Base-by-base conservation (phyloP, 805 yeast genomes). In the Starmera quercuum region DNA sequence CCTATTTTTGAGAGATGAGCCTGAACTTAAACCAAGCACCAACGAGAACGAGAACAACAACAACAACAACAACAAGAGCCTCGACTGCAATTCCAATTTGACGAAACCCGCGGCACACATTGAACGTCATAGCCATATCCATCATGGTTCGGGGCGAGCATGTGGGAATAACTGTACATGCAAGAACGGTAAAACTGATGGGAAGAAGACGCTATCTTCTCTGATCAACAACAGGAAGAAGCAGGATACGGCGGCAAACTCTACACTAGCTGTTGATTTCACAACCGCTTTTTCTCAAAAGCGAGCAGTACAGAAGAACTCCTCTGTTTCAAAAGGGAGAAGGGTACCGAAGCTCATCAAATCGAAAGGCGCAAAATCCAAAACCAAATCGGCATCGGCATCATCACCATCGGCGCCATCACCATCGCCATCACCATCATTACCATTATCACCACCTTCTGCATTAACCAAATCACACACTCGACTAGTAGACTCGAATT, bases 401-500 rank as follows among this genome's bases (percentile, higher is more conserved):
- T 42, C 37, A 26, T 32, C 47, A 22, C 49, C 54, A 11, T 53
- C 53, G 35, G 51, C 53, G 26, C 46, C 57, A 8, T 34, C 71
- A 35, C 55, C 68, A 2, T 16, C 18, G 5, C 18, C 6, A 26
- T 15, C 18, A 11, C 18, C 18, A 10, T 23, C 26, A 23, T n/a
- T n/a, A 23, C 26, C 26, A 24, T 42, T 37, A 26, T 32, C 47
- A 22, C 49, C 54, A 11, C 53, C 53, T 35, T 51, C 53, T 26
- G 47, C 57, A 8, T 34, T 71, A 35, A 56, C 68, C 2, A 57
- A 67, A 19, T 64, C 77, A 0, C 51, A 56, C 4, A 52, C 64
- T 5, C 56, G 64, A 16, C 53, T 75, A 26, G 44, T 67, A 20
- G 71, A 71, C 20, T 71, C 86, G 1, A 77, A 78, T 35, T 62